phyloP scores from a whole-genome alignment of 2,329 filamentous ascomycete genomes.

The Epichloe baconii region DNA sequence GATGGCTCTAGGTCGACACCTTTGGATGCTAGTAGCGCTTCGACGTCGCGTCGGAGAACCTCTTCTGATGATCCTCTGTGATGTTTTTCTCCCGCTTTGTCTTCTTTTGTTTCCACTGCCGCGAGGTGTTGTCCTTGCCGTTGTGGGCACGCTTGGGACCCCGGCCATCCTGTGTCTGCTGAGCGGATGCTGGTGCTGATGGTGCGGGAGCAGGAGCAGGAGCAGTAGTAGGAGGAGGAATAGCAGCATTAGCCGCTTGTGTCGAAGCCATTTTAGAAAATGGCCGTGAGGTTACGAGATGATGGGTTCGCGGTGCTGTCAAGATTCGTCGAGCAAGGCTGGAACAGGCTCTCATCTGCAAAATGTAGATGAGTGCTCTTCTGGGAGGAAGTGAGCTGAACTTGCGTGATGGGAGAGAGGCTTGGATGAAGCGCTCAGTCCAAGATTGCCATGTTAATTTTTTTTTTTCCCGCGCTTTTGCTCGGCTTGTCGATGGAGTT shows the following conservation, averaged over 20 bases:
- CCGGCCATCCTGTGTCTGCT: background rate
- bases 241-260: conserved; percentile 1
- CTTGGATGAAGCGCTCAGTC: background rate
- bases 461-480: background rate
- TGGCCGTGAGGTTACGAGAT: background rate
- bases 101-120: conserved; percentile 32
- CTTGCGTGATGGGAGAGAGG: no score
- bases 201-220: background rate
- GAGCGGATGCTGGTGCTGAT: background rate
- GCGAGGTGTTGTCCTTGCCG: conserved; percentile 1
- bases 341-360: conserved; percentile 8
- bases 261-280: conserved; percentile 7
- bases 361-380: background rate
- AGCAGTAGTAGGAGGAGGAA: background rate
- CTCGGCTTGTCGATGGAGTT: no score
- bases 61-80: conserved; percentile 51
- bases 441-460: background rate
- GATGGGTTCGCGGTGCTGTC: background rate
- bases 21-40: conserved; percentile 36
- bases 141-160: conserved; percentile 3
- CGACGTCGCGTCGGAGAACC: conserved; percentile 51
- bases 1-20: conserved; percentile 8
- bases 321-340: conserved; percentile 1
- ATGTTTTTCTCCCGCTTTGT: conserved; percentile 46
- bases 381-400: no score